Conservation (phyloP, 2,329 filamentous ascomycete genomes). For the Helminthosporium solani region DNA sequence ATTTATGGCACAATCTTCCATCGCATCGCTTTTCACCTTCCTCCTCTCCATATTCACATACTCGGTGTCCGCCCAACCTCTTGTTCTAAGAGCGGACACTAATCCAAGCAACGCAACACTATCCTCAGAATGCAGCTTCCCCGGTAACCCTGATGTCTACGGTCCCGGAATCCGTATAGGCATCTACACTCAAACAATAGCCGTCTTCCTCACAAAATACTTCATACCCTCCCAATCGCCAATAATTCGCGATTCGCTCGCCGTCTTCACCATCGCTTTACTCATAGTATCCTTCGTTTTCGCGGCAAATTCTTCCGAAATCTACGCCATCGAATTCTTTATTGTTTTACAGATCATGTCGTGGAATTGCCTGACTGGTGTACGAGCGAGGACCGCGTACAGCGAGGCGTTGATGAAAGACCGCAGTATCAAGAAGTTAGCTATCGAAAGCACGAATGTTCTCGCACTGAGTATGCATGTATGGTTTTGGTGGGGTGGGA, state of each 20-base stretch:
- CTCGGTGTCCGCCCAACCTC: background rate
- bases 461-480: too few species aligned
- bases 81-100: background rate
- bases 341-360: constrained; percentile 21
- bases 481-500: background rate
- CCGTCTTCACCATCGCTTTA: constrained; percentile 25
- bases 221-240: constrained; percentile 23
- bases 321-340: constrained; percentile 21
- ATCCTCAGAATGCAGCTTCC: constrained; percentile 36
- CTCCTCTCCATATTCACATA: background rate
- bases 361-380: constrained; percentile 17
- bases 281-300: constrained; percentile 18
- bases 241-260: constrained; percentile 20
- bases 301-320: constrained; percentile 6
- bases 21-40: background rate
- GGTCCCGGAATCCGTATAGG: constrained; percentile 33
- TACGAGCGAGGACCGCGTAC: background rate
- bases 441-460: too few species aligned
- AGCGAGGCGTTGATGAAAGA: too few species aligned
- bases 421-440: too few species aligned
- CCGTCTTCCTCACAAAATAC: constrained; percentile 31
- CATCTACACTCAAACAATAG: constrained; percentile 29
- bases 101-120: background rate
- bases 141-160: constrained; percentile 49
- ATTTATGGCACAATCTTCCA: background rate